Evolutionary conservation across 2,329 filamentous ascomycete species (phyloP).

Genomic region (Anthostomella pinea): DNA sequence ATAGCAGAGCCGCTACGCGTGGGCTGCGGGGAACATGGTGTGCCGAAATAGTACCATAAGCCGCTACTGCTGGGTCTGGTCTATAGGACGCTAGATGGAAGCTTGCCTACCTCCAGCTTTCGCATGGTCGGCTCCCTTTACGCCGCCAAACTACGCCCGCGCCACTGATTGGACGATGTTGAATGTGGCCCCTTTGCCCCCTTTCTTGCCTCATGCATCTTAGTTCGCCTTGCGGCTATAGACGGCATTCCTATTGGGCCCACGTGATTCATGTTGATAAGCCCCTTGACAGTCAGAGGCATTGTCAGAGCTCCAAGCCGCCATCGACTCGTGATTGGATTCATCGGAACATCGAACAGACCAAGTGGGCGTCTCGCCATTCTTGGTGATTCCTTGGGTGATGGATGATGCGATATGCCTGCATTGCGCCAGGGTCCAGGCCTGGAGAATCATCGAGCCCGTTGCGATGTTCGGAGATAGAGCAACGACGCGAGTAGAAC

Average conservation of each 20-base stretch:
- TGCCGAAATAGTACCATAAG: too few relatives aligned
- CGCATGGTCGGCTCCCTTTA: constrained; percentile 9
- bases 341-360: constrained; percentile 16
- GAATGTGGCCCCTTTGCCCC: too few relatives aligned
- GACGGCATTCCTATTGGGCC: constrained; percentile 27
- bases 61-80: too few relatives aligned
- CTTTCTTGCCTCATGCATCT: too few relatives aligned
- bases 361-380: constrained; percentile 19
- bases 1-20: too few relatives aligned
- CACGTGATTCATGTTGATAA: constrained; percentile 33
- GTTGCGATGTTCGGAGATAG: constrained; percentile 30
- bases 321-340: constrained; percentile 30
- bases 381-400: constrained; percentile 11
- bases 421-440: constrained; percentile 5
- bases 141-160: constrained; percentile 15
- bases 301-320: too few relatives aligned
- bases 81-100: too few relatives aligned
- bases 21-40: too few relatives aligned
- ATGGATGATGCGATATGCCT: constrained; percentile 20
- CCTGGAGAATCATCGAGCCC: not conserved
- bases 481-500: constrained; percentile 8
- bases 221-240: constrained; percentile 25
- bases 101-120: too few relatives aligned
- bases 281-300: too few relatives aligned
- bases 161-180: constrained; percentile 31